Base-by-base conservation (phyloP, 2,329 filamentous ascomycete genomes). In the Bipolaris gigantea region DNA sequence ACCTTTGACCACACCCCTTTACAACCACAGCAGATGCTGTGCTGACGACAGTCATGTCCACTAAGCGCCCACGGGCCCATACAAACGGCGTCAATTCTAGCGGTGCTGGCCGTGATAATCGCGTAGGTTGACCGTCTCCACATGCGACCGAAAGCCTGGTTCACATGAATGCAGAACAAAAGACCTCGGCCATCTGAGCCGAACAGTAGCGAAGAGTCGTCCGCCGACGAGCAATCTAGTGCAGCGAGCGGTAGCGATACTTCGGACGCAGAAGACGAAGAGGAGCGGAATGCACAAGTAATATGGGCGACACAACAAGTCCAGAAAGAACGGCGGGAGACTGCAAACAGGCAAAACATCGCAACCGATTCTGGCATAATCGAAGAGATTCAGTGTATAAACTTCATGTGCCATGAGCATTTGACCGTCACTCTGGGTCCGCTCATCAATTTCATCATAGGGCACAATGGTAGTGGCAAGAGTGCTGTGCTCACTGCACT, bases 381-480 rank as follows among this genome's bases (percentile, higher is more conserved):
- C 42, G 89, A 96, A 73, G 87, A 87, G 59, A 89, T 97, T 50
- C 89, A 86, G 34, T 95, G 92, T 72, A 84, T 86, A 64, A 97
- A 97, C 73, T 97, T 97, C 75, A 97, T 97, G 94, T 97, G 93
- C 68, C 94, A 99, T 72, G 81, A 86, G 40, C 86, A 88, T 50
- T 82, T 97, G 16, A 85, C 88, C 39, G 89, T 96, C 55, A 84
- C 89, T 52, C 81, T 99, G n/a, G 94, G 94, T 0, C 94, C 94
- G 0, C 79, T 97, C 34, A 95, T 99, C 74, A 99, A 99, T 75
- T 99, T 99, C 75, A 92, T 99, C 57, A 92, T 97, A 50, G 94
- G 94, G 15, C 92, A 96, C 73, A 99, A 99, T 71, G 94, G 94
- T 30, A 97, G 93, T 71, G 94, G 94, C 33, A 99, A 99, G 78